phyloP scores from a whole-genome alignment of 768 basidiomycete species.

The Zangia roseola region DNA sequence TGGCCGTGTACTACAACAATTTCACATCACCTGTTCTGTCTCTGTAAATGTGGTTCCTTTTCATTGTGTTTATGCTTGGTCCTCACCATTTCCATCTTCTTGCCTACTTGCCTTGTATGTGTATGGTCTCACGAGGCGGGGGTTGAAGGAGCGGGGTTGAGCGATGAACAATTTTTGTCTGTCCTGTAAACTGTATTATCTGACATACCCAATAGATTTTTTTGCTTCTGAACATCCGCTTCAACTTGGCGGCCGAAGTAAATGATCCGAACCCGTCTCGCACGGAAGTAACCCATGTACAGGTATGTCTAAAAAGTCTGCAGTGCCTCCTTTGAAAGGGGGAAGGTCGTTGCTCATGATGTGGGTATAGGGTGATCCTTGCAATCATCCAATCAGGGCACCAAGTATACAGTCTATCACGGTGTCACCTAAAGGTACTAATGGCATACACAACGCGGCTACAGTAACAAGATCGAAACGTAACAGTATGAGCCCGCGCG shows the following conservation, averaged over 20 bases:
- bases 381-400: constrained; percentile 3
- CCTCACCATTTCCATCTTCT: constrained; percentile 3
- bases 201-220: constrained; percentile 29
- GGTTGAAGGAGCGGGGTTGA: constrained; percentile 15
- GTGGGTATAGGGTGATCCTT: constrained; percentile 2
- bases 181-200: constrained; percentile 22
- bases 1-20: not conserved
- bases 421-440: constrained; percentile 1
- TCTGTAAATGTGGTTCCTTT: constrained; percentile 23
- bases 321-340: not conserved
- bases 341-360: not conserved
- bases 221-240: not conserved
- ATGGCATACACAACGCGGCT: not conserved
- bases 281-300: not conserved
- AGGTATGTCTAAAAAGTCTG: not conserved
- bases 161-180: constrained; percentile 23
- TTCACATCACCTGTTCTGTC: constrained; percentile 10
- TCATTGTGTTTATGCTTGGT: constrained; percentile 6
- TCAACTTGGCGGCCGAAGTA: not conserved
- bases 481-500: constrained; percentile 4
- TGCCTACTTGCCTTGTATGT: constrained; percentile 28
- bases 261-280: not conserved
- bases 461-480: constrained; percentile 6
- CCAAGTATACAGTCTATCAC: not conserved
- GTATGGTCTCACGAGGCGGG: constrained; percentile 18